phyloP scores from a whole-genome alignment of 805 yeast species.

The Myxozyma melibiosi region DNA sequence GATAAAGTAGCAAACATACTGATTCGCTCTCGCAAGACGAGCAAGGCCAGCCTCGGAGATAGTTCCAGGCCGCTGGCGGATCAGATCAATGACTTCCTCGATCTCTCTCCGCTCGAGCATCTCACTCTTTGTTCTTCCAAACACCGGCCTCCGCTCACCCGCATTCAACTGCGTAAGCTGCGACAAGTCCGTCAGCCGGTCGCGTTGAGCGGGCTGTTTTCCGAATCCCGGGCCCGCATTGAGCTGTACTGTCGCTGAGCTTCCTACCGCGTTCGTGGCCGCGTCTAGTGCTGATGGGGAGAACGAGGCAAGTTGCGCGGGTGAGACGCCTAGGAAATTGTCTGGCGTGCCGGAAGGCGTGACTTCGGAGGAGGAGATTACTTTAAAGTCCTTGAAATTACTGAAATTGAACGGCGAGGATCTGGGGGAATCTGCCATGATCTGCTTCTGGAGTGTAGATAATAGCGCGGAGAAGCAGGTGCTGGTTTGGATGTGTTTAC shows the following conservation, averaged over 20 bases:
- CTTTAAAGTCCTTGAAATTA: slow-evolving; percentile 15
- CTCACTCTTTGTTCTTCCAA: slow-evolving; percentile 19
- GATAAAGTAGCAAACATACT: slow-evolving; percentile 18
- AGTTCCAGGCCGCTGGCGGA: slow-evolving; percentile 43
- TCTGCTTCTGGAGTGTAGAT: too few species aligned
- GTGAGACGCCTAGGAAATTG: slow-evolving; percentile 9
- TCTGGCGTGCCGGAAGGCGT: slow-evolving; percentile 24
- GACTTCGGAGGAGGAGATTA: slow-evolving; percentile 22
- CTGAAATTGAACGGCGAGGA: slow-evolving; percentile 22
- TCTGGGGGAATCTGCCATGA: slow-evolving; percentile 5
- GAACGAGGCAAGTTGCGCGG: slow-evolving; percentile 22
- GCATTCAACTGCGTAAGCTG: neutral
- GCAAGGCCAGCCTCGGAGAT: slow-evolving; percentile 43
- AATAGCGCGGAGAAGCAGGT: too few species aligned
- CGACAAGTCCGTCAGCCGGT: too few species aligned
- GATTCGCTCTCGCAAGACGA: slow-evolving; percentile 40
- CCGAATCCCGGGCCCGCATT: neutral
- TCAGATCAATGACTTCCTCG: slow-evolving; percentile 32
- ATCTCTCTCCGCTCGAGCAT: slow-evolving; percentile 11
- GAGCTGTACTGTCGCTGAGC: neutral
- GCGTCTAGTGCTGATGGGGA: slow-evolving; percentile 13
- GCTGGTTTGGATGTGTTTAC: neutral
- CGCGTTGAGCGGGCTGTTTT: too few species aligned
- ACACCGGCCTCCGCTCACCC: slow-evolving; percentile 4
- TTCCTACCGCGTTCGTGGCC: neutral